Evolutionary conservation across 768 basidiomycete species (phyloP), one percentile per base, ranked within the genome.

Genomic region (Gymnopilus dilepis): DNA sequence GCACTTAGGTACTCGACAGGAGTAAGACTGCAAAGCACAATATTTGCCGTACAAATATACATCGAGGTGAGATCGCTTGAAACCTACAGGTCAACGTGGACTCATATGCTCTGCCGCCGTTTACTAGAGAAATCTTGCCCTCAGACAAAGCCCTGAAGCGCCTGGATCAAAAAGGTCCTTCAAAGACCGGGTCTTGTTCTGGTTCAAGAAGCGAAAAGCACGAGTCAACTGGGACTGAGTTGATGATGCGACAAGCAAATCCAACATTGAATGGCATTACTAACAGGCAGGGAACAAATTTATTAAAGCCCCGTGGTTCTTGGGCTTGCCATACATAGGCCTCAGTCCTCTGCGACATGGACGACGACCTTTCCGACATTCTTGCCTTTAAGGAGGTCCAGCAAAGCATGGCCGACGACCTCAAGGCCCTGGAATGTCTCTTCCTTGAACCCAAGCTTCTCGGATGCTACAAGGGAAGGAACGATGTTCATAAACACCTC

Each of bases 371-470:
- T 78, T 0, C 68, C 77, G 42, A 69, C 76, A 52, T 77, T 77
- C 24, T 62, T 67, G 0, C 78, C 77, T 41, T 73, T 73, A 59
- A 73, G 73, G 0, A 78, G 73, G 3, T 63, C 72, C 19, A 75
- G 55, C 3, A 78, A 65, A 1, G 67, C 76, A 9, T 79, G 77
- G 0, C 76, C 77, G 7, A 76, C 73, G 48, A 67, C 72, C 4
- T 76, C 81, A 34, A 87, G 69, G 2, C 85, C 85, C 4, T 70
- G 66, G 5, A 69, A 75, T 2, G 83, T 60, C 34, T 85, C 78
- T 64, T 86, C 86, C 7, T 64, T 72, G 47, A 79, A 77, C 67
- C 81, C 82, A 48, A 86, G 60, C 64, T 83, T 77, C 4, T 84
- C 84, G 3, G 69, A 73, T 1, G 76, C 79, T 19, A 86, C 63